Conservation (phyloP, 192 early-diverging fungal genomes). For the Haplosporangium gracile region DNA sequence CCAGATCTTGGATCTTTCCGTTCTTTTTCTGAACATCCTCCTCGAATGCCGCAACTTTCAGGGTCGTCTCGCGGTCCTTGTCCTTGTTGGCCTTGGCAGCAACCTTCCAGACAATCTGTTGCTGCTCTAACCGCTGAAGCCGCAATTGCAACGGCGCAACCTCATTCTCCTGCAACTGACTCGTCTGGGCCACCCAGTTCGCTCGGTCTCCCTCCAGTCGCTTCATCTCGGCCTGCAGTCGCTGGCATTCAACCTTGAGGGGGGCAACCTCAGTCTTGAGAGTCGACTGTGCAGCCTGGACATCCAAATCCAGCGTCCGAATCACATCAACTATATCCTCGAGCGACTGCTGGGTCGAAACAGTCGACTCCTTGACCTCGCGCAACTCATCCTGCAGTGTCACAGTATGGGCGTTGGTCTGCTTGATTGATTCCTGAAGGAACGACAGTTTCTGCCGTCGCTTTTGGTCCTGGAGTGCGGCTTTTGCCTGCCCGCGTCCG, state of each 20-base stretch:
- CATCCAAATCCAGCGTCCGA: slow-evolving; percentile 14
- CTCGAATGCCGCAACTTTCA: slow-evolving; percentile 23
- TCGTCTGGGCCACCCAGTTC: slow-evolving; percentile 26
- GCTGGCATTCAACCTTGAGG: slow-evolving; percentile 28
- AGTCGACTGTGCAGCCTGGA: slow-evolving; percentile 13
- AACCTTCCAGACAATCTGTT: slow-evolving; percentile 50
- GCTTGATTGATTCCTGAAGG: slow-evolving; percentile 54
- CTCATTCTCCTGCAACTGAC: slow-evolving; percentile 31
- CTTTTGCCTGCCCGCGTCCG: slow-evolving; percentile 48
- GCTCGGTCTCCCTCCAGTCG: slow-evolving; percentile 22
- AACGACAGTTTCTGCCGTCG: slow-evolving; percentile 51
- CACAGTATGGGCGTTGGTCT: slow-evolving; percentile 26
- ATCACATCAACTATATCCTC: slow-evolving; percentile 3
- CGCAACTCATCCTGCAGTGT: slow-evolving; percentile 17
- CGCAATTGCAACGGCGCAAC: slow-evolving; percentile 44
- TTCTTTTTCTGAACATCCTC: slow-evolving; percentile 33
- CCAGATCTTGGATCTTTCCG: slow-evolving; percentile 6
- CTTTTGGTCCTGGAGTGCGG: slow-evolving; percentile 50
- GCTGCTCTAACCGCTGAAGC: slow-evolving; percentile 51
- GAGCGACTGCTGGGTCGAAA: slow-evolving; percentile 3
- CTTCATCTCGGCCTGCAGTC: slow-evolving; percentile 36
- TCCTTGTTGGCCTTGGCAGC: slow-evolving; percentile 48
- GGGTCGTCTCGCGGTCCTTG: slow-evolving; percentile 33
- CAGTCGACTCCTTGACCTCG: slow-evolving; percentile 7
- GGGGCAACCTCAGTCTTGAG: slow-evolving; percentile 22